Base-by-base conservation (phyloP, 441 rosid genomes). In the Rhodomyrtus psidioides region DNA sequence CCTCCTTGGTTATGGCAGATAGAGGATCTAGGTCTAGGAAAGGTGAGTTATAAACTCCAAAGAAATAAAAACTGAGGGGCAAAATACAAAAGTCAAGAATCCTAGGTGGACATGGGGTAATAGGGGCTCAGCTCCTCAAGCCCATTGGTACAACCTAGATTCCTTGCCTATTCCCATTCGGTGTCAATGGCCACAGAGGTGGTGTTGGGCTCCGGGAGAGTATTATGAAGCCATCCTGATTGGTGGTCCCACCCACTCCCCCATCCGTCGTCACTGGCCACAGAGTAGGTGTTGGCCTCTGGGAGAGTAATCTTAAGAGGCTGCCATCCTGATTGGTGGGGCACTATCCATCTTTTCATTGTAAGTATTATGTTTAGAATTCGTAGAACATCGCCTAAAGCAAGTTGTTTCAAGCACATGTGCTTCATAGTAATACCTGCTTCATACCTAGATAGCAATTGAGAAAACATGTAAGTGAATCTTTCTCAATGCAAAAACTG, bases 311-410 rank as follows among this genome's bases (percentile, higher is more conserved):
- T 88, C 82, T 30, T 88, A 82, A 92, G 86, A 19, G 94, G 94
- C 55, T 89, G 89, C 94, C 94, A 92, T 82, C 94, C 94, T 1
- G 91, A 89, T 39, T 55, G 90, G 83, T 88, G 87, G 58, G 57
- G 86, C 83, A 49, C 55, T 74, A 92, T 89, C 94, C 94, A 91
- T 87, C 81, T 90, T 87, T 88, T 92, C 46, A 19, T 21, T 9
- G 75, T 86, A 79, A 91, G 65, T 46, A 83, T 55, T 82, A 90
- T 83, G 89, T 91, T 87, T 88, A 92, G 86, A 82, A 92, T 87
- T 83, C 86, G 93, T 28, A 91, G 89, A 23, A 91, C 75, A n/a
- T 90, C 90, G 56, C 94, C 94, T 74, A 92, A 88, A 82, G 89
- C 89, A 85, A 57, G 83, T 57, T 84, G 88, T 89, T 79, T 62